phyloP scores from a whole-genome alignment of 192 early-diverging fungal species.

The Dissophora globulifera region DNA sequence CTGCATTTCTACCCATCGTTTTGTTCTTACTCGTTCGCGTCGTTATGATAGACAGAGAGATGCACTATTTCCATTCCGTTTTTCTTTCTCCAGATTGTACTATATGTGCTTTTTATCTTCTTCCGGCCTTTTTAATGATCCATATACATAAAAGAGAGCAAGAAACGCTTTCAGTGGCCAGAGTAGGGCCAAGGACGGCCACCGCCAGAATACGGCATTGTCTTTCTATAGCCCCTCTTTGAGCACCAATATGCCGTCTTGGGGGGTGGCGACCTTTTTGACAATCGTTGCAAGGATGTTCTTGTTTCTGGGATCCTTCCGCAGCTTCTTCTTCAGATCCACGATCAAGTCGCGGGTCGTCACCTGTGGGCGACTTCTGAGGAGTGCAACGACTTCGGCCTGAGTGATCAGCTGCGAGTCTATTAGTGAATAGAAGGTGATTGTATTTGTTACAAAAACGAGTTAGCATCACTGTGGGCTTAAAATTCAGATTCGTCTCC shows the following conservation, averaged over 20 bases:
- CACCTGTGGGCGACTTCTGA: slow-evolving; percentile 62
- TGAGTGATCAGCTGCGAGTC: slow-evolving; percentile 69
- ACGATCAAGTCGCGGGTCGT: slow-evolving; percentile 74
- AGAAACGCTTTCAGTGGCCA: no score
- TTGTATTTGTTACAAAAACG: no score
- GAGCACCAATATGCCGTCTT: slow-evolving; percentile 31
- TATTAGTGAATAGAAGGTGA: no score
- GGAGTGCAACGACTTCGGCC: slow-evolving; percentile 71
- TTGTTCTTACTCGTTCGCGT: no score
- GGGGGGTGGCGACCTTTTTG: slow-evolving; percentile 54
- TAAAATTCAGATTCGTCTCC: background rate
- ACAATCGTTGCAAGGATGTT: slow-evolving; percentile 57
- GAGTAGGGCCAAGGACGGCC: no score
- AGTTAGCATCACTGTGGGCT: no score
- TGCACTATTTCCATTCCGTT: background rate
- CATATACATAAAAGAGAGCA: no score
- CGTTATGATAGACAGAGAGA: no score
- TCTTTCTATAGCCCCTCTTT: slow-evolving; percentile 28
- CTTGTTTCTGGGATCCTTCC: slow-evolving; percentile 59
- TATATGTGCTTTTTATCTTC: background rate
- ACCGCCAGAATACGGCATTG: background rate
- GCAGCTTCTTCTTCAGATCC: slow-evolving; percentile 70
- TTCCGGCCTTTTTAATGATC: background rate
- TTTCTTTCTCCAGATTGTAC: background rate
- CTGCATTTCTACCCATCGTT: no score